phyloP scores from a whole-genome alignment of 257 asterid genomes.

The Nicotiana undulata region DNA sequence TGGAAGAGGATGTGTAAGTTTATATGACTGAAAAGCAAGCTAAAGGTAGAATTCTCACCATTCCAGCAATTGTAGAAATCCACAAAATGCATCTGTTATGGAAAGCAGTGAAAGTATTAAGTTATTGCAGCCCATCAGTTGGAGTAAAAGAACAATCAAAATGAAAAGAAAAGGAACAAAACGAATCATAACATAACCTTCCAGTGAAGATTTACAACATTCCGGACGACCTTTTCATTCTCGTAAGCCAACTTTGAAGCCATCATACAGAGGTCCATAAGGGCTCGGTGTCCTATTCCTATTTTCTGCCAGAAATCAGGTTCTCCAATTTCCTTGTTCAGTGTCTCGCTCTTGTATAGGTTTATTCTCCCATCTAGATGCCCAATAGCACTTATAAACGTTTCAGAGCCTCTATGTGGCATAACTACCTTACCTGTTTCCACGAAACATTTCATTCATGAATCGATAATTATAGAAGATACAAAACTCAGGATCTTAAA shows the following conservation, averaged over 20 bases:
- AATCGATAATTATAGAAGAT: background rate
- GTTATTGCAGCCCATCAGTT: background rate
- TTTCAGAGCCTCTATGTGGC: conserved; percentile 73
- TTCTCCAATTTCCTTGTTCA: conserved; percentile 9
- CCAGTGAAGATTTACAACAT: conserved; percentile 69
- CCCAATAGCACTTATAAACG: conserved; percentile 73
- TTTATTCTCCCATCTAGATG: conserved; percentile 78
- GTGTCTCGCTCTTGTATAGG: conserved; percentile 25
- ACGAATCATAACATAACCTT: conserved; percentile 35
- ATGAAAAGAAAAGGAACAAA: background rate
- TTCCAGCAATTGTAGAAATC: conserved; percentile 95
- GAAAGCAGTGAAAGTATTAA: background rate
- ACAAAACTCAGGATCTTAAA: too few species aligned
- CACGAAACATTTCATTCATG: background rate
- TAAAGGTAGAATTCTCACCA: conserved; percentile 34
- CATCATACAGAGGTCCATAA: conserved; percentile 84
- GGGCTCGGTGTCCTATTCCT: conserved; percentile 41
- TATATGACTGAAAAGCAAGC: background rate
- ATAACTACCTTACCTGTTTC: conserved; percentile 52
- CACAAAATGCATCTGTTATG: conserved; percentile 79
- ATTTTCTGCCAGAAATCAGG: conserved; percentile 19
- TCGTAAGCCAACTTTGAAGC: conserved; percentile 88
- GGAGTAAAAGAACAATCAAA: background rate
- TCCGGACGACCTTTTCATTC: conserved; percentile 64
- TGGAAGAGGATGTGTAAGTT: background rate